A percentile compares a stretch with the other conserved stretches of the same genome.
Conservation (phyloP, 1,139 yeast species). For the Entelexis paramagnoliae region DNA sequence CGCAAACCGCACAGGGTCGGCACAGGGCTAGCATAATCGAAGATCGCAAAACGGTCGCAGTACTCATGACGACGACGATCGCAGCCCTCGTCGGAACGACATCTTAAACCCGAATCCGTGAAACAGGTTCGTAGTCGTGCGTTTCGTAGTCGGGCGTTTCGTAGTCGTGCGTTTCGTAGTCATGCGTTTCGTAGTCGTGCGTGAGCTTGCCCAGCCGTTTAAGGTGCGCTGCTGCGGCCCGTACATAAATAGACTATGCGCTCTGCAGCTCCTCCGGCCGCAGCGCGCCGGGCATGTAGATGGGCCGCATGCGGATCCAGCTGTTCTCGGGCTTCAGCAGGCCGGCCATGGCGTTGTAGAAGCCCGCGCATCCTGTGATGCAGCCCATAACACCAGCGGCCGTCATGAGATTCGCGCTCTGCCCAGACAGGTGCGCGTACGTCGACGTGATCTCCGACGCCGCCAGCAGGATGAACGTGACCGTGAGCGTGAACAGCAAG, state of each 20-base stretch:
- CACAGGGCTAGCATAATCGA: no score
- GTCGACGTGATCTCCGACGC: constrained; percentile 43
- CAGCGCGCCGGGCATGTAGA: constrained; percentile 31
- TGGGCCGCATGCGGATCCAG: constrained; percentile 47
- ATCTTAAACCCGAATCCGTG: no score
- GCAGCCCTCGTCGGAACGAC: no score
- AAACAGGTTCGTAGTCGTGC: no score
- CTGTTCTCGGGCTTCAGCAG: constrained; percentile 58
- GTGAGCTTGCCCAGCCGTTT: no score
- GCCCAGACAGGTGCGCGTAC: constrained; percentile 25
- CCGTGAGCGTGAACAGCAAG: constrained; percentile 50
- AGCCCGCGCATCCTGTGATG: constrained; percentile 68
- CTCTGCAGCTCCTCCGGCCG: constrained; percentile 23
- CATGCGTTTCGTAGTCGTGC: no score
- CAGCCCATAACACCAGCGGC: constrained; percentile 80
- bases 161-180: no score
- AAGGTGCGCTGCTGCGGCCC: no score
- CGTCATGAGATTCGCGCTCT: constrained; percentile 32
- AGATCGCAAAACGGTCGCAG: no score
- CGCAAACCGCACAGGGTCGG: no score
- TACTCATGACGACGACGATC: no score
- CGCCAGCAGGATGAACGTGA: constrained; percentile 60
- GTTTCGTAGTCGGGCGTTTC: no score
- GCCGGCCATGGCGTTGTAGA: constrained; percentile 90
- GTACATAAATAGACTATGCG: constrained; percentile 7